Evolutionary conservation across 1,284 basidiomycete genomes (phyloP), one percentile per base, ranked within the genome.

Genomic region (Ceratobasidium sp.): DNA sequence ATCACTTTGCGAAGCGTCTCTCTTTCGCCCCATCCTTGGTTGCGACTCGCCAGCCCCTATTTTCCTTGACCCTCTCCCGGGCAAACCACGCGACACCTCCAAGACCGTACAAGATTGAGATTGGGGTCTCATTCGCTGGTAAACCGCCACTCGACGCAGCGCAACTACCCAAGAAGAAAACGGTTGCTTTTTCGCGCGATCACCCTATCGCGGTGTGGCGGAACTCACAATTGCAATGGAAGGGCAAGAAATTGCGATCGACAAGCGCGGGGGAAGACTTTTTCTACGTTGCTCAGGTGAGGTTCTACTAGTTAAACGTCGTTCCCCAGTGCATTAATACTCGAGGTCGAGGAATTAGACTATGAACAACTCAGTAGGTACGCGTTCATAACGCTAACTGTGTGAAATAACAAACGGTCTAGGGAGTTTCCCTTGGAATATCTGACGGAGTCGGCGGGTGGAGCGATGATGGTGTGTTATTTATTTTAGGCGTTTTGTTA

Each of bases 391-490:
- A 40, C 17, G 38, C 17, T 47, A 47, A 47, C 10, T 22, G n/a
- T 7, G 10, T 47, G 45, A 7, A 47, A 47, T 22, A 47, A 15
- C 20, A 47, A 40, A 35, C 49, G 10, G 50, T 70, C n/a, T 72
- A 92, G 86, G 92, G 92, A 32, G 77, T 93, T n/a, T 86, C 90
- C 3, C 82, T 95, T 68, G 92, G 84, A 77, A 80, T 87, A 1
- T 87, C 88, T 13, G 88, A 90, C 72, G 88, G 88, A 20, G 88
- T 90, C 0, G 88, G 88, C 2, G 88, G 88, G 22, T 64, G 60
- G 60, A 64, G 60, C 25, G 60, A 52, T 15, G 49, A 52, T 42
- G 53, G 54, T 56, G 45, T 47, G 50, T 29, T 17, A 29, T 10
- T 57, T 52, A 20, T 20, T 32, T 31, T 32, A 20, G 10, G 22